Conservation (phyloP, 208 protist genomes). For the Crithidia expoeki region DNA sequence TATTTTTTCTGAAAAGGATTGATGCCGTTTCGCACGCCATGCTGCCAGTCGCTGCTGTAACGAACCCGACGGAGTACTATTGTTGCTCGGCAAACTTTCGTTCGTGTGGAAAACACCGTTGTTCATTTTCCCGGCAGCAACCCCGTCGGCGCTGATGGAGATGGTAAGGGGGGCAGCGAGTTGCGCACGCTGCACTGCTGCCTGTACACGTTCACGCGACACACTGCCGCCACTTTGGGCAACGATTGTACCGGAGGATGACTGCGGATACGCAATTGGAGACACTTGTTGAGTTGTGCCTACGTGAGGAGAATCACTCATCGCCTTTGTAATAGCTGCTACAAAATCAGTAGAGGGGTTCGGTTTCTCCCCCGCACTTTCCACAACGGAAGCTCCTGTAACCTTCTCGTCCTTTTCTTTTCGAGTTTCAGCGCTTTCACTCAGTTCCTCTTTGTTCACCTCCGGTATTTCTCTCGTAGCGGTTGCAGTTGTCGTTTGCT, state of each 20-base stretch:
- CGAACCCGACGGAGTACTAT: neutral
- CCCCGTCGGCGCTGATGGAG: neutral
- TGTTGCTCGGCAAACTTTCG: neutral
- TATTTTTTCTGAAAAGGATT: no score
- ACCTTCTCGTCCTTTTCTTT: no score
- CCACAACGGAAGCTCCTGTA: no score
- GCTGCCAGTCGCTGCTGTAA: constrained; percentile 50
- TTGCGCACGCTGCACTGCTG: constrained; percentile 14
- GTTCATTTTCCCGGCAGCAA: neutral
- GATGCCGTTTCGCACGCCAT: constrained; percentile 46
- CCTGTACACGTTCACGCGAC: constrained; percentile 18
- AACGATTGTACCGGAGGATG: neutral
- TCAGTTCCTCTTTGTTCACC: no score
- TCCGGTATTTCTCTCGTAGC: neutral
- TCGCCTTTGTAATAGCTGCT: no score
- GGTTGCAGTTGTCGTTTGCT: neutral
- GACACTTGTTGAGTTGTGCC: no score
- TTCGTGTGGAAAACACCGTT: neutral
- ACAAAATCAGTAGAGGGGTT: neutral
- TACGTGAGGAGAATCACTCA: no score
- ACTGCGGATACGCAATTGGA: no score
- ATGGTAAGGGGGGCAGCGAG: constrained; percentile 4
- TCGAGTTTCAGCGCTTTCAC: no score
- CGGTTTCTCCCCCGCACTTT: no score
- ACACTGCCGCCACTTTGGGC: neutral